Evolutionary conservation across 352 stramenopile genomes (phyloP).

Genomic region (Globisporangium spinosum): DNA sequence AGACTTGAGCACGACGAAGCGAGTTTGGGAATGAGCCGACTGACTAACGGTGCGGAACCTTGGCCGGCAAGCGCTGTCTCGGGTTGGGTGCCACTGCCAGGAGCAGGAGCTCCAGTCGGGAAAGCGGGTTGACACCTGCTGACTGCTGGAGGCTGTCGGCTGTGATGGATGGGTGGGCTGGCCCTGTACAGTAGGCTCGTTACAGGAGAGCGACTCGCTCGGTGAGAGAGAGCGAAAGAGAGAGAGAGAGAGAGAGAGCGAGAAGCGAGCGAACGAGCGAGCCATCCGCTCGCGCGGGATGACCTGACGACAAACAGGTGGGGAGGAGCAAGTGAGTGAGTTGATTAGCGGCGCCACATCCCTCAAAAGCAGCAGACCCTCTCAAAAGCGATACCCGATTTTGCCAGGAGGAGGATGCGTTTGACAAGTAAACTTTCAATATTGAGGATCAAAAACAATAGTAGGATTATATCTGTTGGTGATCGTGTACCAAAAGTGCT

Average conservation of each 20-base stretch:
- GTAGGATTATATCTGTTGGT: too few species aligned
- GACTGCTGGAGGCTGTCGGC: background rate
- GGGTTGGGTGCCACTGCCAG: too few species aligned
- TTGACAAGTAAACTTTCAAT: too few species aligned
- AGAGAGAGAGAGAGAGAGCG: background rate
- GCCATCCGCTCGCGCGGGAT: background rate
- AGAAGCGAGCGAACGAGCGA: background rate
- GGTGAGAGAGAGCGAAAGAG: background rate
- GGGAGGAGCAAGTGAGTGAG: background rate
- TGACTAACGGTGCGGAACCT: background rate
- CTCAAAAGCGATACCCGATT: background rate
- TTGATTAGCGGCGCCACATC: background rate
- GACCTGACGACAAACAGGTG: background rate
- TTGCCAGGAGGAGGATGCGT: background rate
- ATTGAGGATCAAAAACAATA: too few species aligned
- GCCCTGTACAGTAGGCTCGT: background rate
- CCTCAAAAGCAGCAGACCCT: background rate
- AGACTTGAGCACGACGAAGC: conserved; percentile 11
- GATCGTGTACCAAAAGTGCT: too few species aligned
- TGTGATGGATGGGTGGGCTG: background rate
- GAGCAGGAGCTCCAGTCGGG: too few species aligned
- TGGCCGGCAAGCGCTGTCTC: background rate
- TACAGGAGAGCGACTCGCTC: background rate
- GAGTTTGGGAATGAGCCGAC: conserved; percentile 6
- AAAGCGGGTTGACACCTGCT: background rate